Evolutionary conservation across 2,329 filamentous ascomycete genomes (phyloP).

Genomic region (Colletotrichum limetticola): DNA sequence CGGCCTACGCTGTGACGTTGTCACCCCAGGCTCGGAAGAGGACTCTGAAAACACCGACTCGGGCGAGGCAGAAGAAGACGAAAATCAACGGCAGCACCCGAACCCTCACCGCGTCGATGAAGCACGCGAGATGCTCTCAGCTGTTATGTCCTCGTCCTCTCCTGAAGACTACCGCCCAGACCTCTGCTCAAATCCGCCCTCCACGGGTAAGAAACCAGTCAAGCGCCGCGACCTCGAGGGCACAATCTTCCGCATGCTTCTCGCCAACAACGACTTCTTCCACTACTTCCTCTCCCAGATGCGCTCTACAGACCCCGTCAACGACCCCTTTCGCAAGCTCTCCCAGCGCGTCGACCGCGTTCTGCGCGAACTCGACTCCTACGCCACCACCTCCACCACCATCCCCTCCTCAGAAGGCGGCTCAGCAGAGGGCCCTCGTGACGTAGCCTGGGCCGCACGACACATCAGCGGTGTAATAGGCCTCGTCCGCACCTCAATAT

Average conservation of each 20-base stretch:
- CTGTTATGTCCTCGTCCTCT: constrained; percentile 46
- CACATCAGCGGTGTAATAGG: constrained; percentile 56
- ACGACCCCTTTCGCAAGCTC: constrained; percentile 60
- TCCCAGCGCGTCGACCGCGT: constrained; percentile 59
- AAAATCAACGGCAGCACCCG: constrained; percentile 9
- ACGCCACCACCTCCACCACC: constrained; percentile 34
- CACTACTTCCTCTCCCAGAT: constrained; percentile 61
- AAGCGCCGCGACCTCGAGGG: constrained; percentile 59
- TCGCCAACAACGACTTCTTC: constrained; percentile 65
- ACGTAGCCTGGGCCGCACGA: constrained; percentile 60
- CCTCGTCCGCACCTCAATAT: constrained; percentile 56
- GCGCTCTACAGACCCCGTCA: constrained; percentile 54
- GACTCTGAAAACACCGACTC: constrained; percentile 12
- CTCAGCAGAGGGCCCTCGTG: constrained; percentile 45
- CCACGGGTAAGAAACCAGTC: constrained; percentile 45
- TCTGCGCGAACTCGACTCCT: constrained; percentile 55
- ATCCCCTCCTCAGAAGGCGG: not conserved
- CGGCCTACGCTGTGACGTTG: constrained; percentile 60
- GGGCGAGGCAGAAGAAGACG: constrained; percentile 22
- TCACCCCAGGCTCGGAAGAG: constrained; percentile 37
- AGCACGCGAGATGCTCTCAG: constrained; percentile 62
- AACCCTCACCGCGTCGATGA: constrained; percentile 56
- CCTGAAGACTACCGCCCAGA: constrained; percentile 59
- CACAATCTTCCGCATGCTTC: constrained; percentile 64
- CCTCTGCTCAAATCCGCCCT: constrained; percentile 49